Percentiles rank a stretch among this genome's conserved stretches.
Evolutionary conservation across 768 basidiomycete species (phyloP).

Genomic region (Suillus decipiens): DNA sequence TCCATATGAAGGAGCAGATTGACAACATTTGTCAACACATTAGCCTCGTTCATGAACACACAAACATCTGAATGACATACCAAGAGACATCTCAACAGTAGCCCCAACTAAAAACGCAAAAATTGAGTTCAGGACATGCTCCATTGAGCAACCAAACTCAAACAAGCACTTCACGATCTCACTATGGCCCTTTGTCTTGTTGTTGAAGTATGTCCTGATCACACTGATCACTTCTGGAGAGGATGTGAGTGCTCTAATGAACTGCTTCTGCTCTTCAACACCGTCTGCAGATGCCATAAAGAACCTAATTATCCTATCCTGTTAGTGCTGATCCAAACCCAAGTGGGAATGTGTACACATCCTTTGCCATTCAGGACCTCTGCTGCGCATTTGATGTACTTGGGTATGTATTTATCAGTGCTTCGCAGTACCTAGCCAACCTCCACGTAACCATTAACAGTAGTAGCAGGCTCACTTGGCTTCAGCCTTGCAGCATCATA

Average conservation of each 20-base stretch:
- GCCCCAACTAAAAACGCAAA: conserved; percentile 70
- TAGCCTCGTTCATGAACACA: too few relatives aligned
- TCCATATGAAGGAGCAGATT: too few relatives aligned
- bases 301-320: conserved; percentile 47
- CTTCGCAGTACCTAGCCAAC: conserved; percentile 56
- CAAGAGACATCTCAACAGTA: conserved; percentile 69
- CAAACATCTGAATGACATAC: too few relatives aligned
- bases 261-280: conserved; percentile 42
- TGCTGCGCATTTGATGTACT: conserved; percentile 51
- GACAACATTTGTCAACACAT: too few relatives aligned
- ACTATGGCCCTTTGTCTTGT: conserved; percentile 55
- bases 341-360: conserved; percentile 26
- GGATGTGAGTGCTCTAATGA: conserved; percentile 49
- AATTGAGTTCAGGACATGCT: conserved; percentile 67
- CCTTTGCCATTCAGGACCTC: conserved; percentile 61
- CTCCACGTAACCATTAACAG: conserved; percentile 48
- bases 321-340: conserved; percentile 10
- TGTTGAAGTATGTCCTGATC: conserved; percentile 64
- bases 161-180: conserved; percentile 59
- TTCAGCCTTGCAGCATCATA: conserved; percentile 60
- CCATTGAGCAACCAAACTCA: conserved; percentile 54
- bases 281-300: conserved; percentile 55
- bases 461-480: conserved; percentile 23
- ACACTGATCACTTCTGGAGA: conserved; percentile 49
- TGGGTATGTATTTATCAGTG: conserved; percentile 43